Conservation (phyloP, 2,329 filamentous ascomycete species). For the Fusarium sp. region DNA sequence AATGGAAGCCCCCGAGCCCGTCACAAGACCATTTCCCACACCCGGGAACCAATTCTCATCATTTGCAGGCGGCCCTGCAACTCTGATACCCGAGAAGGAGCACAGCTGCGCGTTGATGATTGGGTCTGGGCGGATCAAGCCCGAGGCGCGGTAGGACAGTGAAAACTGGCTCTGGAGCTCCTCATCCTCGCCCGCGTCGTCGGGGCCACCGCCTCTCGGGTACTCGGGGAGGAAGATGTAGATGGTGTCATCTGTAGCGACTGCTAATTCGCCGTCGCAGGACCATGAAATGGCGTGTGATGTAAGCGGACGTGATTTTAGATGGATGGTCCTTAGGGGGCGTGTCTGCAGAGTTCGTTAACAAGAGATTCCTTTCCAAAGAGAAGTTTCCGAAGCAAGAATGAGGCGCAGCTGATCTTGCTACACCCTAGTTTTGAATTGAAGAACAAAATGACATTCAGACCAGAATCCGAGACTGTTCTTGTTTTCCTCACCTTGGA, state of each 20-base stretch:
- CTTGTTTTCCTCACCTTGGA: constrained; percentile 38
- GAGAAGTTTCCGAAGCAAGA: not conserved
- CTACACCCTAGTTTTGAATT: not conserved
- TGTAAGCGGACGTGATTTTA: constrained; percentile 58
- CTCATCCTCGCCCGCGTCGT: constrained; percentile 44
- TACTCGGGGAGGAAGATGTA: constrained; percentile 64
- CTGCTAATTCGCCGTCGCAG: constrained; percentile 67
- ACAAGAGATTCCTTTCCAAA: not conserved
- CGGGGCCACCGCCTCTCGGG: constrained; percentile 38
- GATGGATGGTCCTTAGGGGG: constrained; percentile 59
- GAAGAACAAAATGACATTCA: not conserved
- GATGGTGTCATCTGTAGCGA: constrained; percentile 67
- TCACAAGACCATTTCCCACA: constrained; percentile 60
- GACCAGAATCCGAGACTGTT: not conserved
- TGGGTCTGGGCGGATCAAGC: constrained; percentile 53
- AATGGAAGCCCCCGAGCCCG: constrained; percentile 61
- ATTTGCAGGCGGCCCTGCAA: constrained; percentile 43
- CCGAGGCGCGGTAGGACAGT: constrained; percentile 48
- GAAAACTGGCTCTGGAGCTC: constrained; percentile 50
- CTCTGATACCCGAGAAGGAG: constrained; percentile 50
- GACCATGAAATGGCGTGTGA: constrained; percentile 63
- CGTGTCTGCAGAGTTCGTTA: constrained; percentile 50
- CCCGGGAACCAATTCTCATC: constrained; percentile 53
- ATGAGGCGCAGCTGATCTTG: not conserved
- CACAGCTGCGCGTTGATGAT: constrained; percentile 61